Conservation (phyloP, 2,329 filamentous ascomycete genomes). For the Xylariaceae sp. region DNA sequence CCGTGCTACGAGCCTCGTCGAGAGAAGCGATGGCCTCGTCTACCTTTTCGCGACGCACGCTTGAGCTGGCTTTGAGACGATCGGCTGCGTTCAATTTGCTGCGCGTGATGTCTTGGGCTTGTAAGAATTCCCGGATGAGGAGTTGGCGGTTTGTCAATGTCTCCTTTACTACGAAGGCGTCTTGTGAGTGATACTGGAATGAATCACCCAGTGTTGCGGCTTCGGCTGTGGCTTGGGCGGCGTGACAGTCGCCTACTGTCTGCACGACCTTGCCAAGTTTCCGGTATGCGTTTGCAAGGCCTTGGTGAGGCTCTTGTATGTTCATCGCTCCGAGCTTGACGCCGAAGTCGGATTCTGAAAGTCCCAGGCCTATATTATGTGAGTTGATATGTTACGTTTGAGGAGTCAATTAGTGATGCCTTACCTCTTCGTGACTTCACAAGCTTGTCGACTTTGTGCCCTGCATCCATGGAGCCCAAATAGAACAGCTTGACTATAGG, state of each 20-base stretch:
- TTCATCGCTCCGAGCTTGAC: conserved; percentile 85
- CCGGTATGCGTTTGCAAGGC: conserved; percentile 84
- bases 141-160: conserved; percentile 97
- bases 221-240: conserved; percentile 93
- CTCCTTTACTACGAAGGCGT: conserved; percentile 97
- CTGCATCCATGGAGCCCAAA: conserved; percentile 91
- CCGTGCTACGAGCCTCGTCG: conserved; percentile 80
- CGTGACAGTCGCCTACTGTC: conserved; percentile 90
- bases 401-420: conserved; percentile 19
- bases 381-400: conserved; percentile 20
- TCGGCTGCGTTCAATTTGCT: conserved; percentile 84
- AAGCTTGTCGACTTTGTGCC: conserved; percentile 91
- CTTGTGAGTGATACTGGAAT: conserved; percentile 89
- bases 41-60: conserved; percentile 89
- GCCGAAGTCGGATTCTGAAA: conserved; percentile 90
- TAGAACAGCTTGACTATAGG: conserved; percentile 96
- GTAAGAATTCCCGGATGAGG: conserved; percentile 84
- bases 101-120: conserved; percentile 82
- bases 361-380: conserved; percentile 68
- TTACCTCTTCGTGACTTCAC: conserved; percentile 89
- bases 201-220: conserved; percentile 92
- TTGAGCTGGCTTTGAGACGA: conserved; percentile 80
- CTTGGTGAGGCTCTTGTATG: conserved; percentile 85
- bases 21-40: conserved; percentile 93
- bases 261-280: conserved; percentile 94